Conservation (phyloP, 2,329 filamentous ascomycete genomes). For the Truncatella angustata region DNA sequence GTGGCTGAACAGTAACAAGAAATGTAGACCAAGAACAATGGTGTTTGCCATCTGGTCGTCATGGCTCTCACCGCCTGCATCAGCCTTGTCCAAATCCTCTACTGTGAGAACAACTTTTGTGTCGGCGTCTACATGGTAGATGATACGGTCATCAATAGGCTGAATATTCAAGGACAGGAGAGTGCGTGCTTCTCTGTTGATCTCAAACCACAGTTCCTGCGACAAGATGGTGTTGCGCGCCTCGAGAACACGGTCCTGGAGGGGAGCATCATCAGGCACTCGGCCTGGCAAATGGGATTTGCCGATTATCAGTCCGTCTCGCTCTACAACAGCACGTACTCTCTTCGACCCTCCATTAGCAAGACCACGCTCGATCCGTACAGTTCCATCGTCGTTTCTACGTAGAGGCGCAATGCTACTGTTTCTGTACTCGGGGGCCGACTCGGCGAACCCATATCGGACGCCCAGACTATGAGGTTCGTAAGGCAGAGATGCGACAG, state of each 20-base stretch:
- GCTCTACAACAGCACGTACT: conserved; percentile 66
- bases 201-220: conserved; percentile 87
- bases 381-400: conserved; percentile 69
- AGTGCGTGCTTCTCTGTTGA: conserved; percentile 75
- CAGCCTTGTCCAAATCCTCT: conserved; percentile 54
- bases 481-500: conserved; percentile 72
- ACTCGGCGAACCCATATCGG: conserved; percentile 84
- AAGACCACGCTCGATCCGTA: conserved; percentile 67
- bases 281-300: conserved; percentile 50
- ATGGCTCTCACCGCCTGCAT: conserved; percentile 30
- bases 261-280: conserved; percentile 53
- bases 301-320: conserved; percentile 57
- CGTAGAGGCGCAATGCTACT: conserved; percentile 80
- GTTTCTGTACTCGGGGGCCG: conserved; percentile 57
- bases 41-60: conserved; percentile 60
- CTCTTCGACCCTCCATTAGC: conserved; percentile 52
- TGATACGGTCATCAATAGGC: conserved; percentile 56
- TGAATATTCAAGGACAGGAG: conserved; percentile 70
- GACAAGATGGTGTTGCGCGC: conserved; percentile 78
- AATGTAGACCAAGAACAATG: conserved; percentile 65
- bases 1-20: conserved; percentile 79
- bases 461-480: conserved; percentile 77
- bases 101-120: conserved; percentile 68
- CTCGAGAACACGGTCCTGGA: conserved; percentile 69
- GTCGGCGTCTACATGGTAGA: conserved; percentile 50